Percentiles rank a stretch among this genome's conserved stretches.
Evolutionary conservation across 228 moss, liverwort and hornwort genomes (phyloP).

Genomic region (Sphagnum fallax): DNA sequence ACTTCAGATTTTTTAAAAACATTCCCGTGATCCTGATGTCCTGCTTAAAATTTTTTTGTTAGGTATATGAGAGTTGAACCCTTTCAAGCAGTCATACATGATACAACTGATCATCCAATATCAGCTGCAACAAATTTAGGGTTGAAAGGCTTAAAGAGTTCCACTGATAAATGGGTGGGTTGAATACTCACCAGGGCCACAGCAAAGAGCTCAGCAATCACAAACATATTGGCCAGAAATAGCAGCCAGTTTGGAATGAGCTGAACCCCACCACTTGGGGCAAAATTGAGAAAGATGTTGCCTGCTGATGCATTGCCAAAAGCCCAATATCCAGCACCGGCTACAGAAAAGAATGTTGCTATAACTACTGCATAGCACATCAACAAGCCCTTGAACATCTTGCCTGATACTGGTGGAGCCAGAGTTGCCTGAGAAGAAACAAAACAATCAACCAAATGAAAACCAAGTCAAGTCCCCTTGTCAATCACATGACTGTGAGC

Average conservation of each 20-base stretch:
- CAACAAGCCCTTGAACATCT: constrained; percentile 60
- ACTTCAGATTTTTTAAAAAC: neutral
- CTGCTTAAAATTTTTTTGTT: neutral
- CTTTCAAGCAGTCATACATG: neutral
- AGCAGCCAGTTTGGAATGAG: constrained; percentile 58
- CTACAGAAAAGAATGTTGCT: constrained; percentile 50
- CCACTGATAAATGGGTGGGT: neutral
- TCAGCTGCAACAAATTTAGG: neutral
- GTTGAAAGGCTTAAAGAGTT: neutral
- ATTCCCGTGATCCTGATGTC: neutral
- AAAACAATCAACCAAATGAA: neutral
- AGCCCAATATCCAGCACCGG: constrained; percentile 60
- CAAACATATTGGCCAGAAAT: constrained; percentile 37
- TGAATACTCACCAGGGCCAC: constrained; percentile 40
- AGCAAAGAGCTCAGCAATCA: constrained; percentile 47
- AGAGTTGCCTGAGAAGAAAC: constrained; percentile 40
- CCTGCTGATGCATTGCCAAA: constrained; percentile 51
- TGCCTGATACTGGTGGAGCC: constrained; percentile 55
- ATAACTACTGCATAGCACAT: constrained; percentile 52
- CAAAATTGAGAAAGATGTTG: constrained; percentile 43
- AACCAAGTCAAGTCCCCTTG: neutral
- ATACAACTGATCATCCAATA: neutral
- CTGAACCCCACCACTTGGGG: constrained; percentile 26
- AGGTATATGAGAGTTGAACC: neutral
- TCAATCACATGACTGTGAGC: neutral